Base-by-base conservation (phyloP, 345 rosid genomes). In the Chamaenerion angustifolium region DNA sequence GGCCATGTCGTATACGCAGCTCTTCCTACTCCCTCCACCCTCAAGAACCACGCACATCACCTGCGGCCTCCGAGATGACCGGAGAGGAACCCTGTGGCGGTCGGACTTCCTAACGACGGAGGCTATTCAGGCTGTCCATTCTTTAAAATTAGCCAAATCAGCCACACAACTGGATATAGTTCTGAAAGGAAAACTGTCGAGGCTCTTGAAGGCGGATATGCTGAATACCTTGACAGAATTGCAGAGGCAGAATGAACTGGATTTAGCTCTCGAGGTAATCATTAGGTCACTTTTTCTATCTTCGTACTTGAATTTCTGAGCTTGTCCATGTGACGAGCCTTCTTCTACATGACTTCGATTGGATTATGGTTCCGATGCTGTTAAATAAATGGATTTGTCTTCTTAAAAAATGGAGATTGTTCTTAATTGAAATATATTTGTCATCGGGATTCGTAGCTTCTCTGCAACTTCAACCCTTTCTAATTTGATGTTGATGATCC, bases 201-300 rank as follows among this genome's bases (percentile, higher is more conserved):
- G 86, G 67, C 77, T 80, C 18, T 69, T 80, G 67, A 80, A 80
- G 58, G 64, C 71, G 42, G 80, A 80, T 58, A 61, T 80, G 42
- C 45, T 76, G 55, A 76, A 74, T 52, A 55, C 75, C 6, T 67
- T 80, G 58, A 58, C 65, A 13, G 74, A 76, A 52, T 55, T 80
- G 54, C 73, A 60, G 52, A 61, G 73, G 49, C 83, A 74, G 65
- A 70, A 74, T 51, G 71, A 80, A 42, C 42, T 68, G 49, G 69
- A 70, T 11, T 62, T 80, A 62, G 77, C 80, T 52, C 73, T 76
- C 52, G 14, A 37, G 60, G 60, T 41, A 68, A 21, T 21, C 25
- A 4, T 21, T 2, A 21, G 58, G 79, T 73, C 71, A 48, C 15
- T 14, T 14, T 13, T 10, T 46, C 40, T 18, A 45, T 4, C 8